phyloP scores from a whole-genome alignment of 805 yeast genomes.

The Metschnikowia kunwiensis region DNA sequence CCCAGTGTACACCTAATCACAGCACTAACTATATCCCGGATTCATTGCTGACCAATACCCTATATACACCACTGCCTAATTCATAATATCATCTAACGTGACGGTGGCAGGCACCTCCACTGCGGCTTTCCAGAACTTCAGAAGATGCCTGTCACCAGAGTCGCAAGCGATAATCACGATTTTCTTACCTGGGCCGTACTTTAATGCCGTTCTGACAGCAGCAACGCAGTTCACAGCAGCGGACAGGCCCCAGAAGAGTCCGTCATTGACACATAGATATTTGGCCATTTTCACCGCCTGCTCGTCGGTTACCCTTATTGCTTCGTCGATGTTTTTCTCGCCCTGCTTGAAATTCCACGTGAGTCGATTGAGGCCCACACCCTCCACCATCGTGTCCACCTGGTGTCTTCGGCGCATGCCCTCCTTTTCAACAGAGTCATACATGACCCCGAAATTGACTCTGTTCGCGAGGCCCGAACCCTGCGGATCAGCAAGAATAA shows the following conservation, averaged over 20 bases:
- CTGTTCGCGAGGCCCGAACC: slow-evolving; percentile 90
- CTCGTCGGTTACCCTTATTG: slow-evolving; percentile 72
- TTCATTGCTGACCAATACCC: too few species aligned
- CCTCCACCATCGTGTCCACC: slow-evolving; percentile 92
- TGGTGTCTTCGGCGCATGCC: slow-evolving; percentile 95
- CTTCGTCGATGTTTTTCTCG: slow-evolving; percentile 67
- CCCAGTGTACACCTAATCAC: too few species aligned
- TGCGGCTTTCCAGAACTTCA: slow-evolving; percentile 88
- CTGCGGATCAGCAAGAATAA: slow-evolving; percentile 89
- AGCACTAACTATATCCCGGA: too few species aligned
- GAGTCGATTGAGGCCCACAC: slow-evolving; percentile 85
- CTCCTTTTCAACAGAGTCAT: slow-evolving; percentile 81
- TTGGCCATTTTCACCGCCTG: slow-evolving; percentile 90
- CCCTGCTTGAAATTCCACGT: slow-evolving; percentile 79
- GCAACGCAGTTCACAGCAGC: slow-evolving; percentile 95
- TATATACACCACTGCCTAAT: too few species aligned
- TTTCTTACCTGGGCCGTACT: slow-evolving; percentile 52
- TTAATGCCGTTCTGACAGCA: slow-evolving; percentile 55
- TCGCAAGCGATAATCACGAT: slow-evolving; percentile 90
- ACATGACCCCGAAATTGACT: slow-evolving; percentile 90
- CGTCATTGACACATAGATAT: slow-evolving; percentile 75
- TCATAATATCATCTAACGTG: slow-evolving; percentile 32
- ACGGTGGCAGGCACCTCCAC: slow-evolving; percentile 29
- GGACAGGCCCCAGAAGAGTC: slow-evolving; percentile 87
- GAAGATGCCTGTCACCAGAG: slow-evolving; percentile 83